Conservation (phyloP, 805 yeast genomes). For the Cyberlindnera sargentensis region DNA sequence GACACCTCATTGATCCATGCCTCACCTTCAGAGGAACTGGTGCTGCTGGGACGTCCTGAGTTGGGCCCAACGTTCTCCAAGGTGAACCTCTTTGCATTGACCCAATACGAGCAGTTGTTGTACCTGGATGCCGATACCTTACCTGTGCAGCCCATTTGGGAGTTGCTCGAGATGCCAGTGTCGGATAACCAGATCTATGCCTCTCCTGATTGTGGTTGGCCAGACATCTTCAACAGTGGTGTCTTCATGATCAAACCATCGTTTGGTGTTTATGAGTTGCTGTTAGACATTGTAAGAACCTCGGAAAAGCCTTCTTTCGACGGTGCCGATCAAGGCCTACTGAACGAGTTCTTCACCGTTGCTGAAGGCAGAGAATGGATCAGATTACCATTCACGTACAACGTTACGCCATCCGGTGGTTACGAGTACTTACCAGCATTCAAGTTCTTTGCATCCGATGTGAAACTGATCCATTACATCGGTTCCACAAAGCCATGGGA, state of each 20-base stretch:
- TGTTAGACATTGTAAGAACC: constrained; percentile 27
- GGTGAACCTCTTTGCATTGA: constrained; percentile 41
- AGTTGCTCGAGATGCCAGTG: constrained; percentile 13
- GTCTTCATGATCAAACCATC: constrained; percentile 54
- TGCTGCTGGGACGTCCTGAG: constrained; percentile 42
- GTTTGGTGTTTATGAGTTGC: constrained; percentile 30
- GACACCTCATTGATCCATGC: constrained; percentile 21
- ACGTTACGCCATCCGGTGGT: constrained; percentile 66
- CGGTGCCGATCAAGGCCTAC: constrained; percentile 86
- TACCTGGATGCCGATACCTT: constrained; percentile 64
- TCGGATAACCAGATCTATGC: constrained; percentile 29
- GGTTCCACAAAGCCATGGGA: constrained; percentile 58
- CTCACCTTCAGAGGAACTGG: constrained; percentile 20
- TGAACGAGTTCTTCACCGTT: constrained; percentile 55
- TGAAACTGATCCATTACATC: constrained; percentile 56
- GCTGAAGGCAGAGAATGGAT: constrained; percentile 42
- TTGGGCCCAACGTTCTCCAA: constrained; percentile 45
- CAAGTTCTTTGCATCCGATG: constrained; percentile 38
- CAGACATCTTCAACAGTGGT: constrained; percentile 80
- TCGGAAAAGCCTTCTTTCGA: constrained; percentile 47
- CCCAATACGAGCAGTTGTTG: constrained; percentile 37
- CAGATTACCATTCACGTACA: constrained; percentile 71
- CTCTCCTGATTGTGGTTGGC: constrained; percentile 81
- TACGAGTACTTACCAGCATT: constrained; percentile 74
- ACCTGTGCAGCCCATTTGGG: constrained; percentile 30